Conservation (phyloP, 2,329 filamentous ascomycete genomes). For the Fusarium coffeatum region DNA sequence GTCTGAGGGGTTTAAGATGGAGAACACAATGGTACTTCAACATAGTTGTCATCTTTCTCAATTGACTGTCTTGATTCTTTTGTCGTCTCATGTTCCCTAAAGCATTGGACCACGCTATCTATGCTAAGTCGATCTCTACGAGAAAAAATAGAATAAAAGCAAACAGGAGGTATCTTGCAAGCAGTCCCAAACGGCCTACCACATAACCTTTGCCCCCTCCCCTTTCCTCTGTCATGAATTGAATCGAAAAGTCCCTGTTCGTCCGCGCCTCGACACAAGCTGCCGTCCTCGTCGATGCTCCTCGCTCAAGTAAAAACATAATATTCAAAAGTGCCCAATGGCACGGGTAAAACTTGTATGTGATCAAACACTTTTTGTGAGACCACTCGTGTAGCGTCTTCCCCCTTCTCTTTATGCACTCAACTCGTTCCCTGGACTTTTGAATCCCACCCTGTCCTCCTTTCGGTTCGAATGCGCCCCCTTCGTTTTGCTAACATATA, state of each 20-base stretch:
- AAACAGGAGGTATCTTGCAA: slow-evolving; percentile 39
- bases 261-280: slow-evolving; percentile 17
- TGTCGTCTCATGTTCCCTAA: slow-evolving; percentile 3
- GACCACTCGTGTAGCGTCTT: slow-evolving; percentile 8
- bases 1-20: too few species aligned
- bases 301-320: slow-evolving; percentile 35
- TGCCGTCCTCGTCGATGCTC: slow-evolving; percentile 33
- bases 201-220: slow-evolving; percentile 16
- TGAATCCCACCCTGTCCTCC: not conserved
- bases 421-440: not conserved
- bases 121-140: slow-evolving; percentile 21
- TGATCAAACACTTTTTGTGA: slow-evolving; percentile 1
- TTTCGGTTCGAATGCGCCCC: not conserved
- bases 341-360: slow-evolving; percentile 7
- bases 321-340: slow-evolving; percentile 26
- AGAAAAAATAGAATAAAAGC: slow-evolving; percentile 16
- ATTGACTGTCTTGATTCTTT: slow-evolving; percentile 19
- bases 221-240: slow-evolving; percentile 24
- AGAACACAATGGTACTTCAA: not conserved
- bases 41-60: not conserved
- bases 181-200: slow-evolving; percentile 24
- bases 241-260: slow-evolving; percentile 27
- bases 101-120: slow-evolving; percentile 22
- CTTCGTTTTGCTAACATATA: not conserved
- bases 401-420: not conserved